Base-by-base conservation (phyloP, 1,284 basidiomycete genomes). In the Trametes hirsuta region DNA sequence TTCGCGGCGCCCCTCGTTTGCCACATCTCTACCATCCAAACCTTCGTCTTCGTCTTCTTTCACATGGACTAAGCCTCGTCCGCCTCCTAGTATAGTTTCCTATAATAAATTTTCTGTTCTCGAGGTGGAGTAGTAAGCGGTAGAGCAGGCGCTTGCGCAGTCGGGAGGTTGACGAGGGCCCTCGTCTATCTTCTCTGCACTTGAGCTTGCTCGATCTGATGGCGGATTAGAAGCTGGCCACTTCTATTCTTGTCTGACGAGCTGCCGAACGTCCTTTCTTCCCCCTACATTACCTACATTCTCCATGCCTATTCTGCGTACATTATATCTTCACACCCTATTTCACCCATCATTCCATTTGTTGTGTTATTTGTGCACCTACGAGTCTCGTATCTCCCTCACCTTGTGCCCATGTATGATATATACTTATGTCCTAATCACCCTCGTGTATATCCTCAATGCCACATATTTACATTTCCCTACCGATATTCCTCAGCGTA, bases 131-230 rank as follows among this genome's bases (percentile, higher is more conserved):
- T 42, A 51, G 48, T 34, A 51, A 37, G 55, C n/a, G 48, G 48
- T 39, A 55, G 48, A 39, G 55, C 51, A 41, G 46, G 54, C 25
- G 18, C 22, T 6, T 48, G 44, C 12, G 18, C 6, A 44, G 36
- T 40, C 48, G 42, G 55, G 41, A 36, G 46, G 22, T 37, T 48
- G 48, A 49, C 42, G 47, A 6, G 49, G 54, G 54, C 54, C 54
- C 50, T 49, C 42, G 42, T 24, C 48, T 24, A 35, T 51, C 44
- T 35, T 46, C 53, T 48, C 35, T n/a, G 3, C 24, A 40, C 42
- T 24, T 34, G 42, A 21, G 18, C 48, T 57, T 24, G 42, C 36
- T 50, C 55, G 55, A 48, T 51, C 42, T 45, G 42, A 57, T 42
- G 55, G 49, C 22, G 48, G 10, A 36, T 35, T 35, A 40, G 39